Evolutionary conservation across 2,329 filamentous ascomycete species (phyloP), one percentile per base, ranked within the genome.

Genomic region (Clonostachys solani): DNA sequence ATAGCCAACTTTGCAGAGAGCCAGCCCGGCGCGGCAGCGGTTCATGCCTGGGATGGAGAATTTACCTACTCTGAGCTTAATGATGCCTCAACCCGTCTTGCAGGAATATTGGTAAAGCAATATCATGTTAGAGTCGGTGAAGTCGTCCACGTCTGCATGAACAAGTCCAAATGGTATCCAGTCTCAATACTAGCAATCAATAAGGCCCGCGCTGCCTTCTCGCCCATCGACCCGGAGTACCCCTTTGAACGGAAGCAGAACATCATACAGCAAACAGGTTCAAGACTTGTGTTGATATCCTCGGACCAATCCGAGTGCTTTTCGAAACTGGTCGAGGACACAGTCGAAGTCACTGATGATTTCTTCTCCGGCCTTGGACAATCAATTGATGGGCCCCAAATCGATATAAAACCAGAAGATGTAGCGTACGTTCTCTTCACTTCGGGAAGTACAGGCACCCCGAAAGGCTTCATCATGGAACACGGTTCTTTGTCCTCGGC

Each of bases 201-300:
- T 29, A 54, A 58, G 40, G 47, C 53, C 16, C 58, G 59, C 23
- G 55, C 52, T n/a, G 57, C 52, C 10, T 60, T 51, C 46, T 50
- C 54, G 5, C 52, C 52, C 8, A 40, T 57, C 15, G 53, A 58
- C 42, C 50, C 50, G n/a, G 18, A 19, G 2, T 35, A 46, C 6
- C 49, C 49, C 34, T 13, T 18, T 23, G 13, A 40, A 23, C 40
- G 47, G 5, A 19, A 42, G 5, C 5, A 35, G 10, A 19, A 35
- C 3, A 49, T 46, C 23, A 29, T 42, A 29, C 17, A 40, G 5
- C 23, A 47, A 29, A 46, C 44, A 13, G 23, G 37, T 6, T 40
- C 47, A 17, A 35, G 9, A 6, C 35, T 48, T 8, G 15, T n/a
- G 15, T 38, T 38, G 36, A 18, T 38, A 3, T 38, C 36, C 36